Evolutionary conservation across 129 eudicot species (phyloP), one percentile per base, ranked within the genome.

Genomic region (Flaveria robusta): DNA sequence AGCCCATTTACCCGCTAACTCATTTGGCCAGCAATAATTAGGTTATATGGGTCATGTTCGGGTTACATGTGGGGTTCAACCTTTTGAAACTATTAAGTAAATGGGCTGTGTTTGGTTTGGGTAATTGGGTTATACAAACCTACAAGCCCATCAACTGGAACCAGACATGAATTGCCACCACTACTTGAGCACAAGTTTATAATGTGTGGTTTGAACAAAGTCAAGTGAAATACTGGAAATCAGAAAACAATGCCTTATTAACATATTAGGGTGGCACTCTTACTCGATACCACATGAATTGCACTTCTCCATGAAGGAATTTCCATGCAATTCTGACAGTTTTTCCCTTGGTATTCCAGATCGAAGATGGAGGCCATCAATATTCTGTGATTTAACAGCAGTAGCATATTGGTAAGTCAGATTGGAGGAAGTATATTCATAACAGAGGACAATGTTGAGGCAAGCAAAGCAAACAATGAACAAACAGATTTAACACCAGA

Each of bases 341-440:
- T 88, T 93, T 54, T 90, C 95, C 87, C 96, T 90, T 45, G 96
- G 89, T 50, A 93, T 86, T 77, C 98, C 98, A 73, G 98, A 93
- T 68, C 98, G 92, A 74, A 93, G 92, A 86, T 93, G 98, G 42
- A 93, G 94, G 79, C 96, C 89, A 74, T 93, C 98, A 81, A 93
- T 87, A 75, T 93, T 93, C 98, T 92, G 85, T 41, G 23, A 77
- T 77, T 13, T 81, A 70, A 68, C 75, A 70, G 58, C 67, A 71
- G 64, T 23, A 64, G 50, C 34, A 62, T 20, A 74, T 24, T 13
- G 27, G 31, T 64, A 41, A 20, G 65, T 52, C 65, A 66, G 42
- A 27, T 29, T 71, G 7, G 63, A 68, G 14, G 37, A 76, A n/a
- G 74, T 51, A 23, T 66, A 41, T 22, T 23, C n/a, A 12, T 41